phyloP scores from a whole-genome alignment of 1,139 yeast genomes.

The Magnusiomyces magnusii region DNA sequence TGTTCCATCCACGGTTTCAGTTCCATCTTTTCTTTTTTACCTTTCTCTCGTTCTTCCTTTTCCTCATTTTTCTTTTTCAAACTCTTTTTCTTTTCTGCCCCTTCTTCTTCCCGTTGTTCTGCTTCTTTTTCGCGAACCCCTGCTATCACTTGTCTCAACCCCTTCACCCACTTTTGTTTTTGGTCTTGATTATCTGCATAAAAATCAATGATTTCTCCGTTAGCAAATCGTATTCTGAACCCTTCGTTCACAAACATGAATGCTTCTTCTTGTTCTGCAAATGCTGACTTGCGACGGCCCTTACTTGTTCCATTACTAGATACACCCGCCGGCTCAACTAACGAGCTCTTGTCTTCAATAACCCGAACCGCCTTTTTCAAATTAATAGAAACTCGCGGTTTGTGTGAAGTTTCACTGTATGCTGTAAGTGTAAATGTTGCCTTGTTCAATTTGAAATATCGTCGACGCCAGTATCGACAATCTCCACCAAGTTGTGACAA shows the following conservation, averaged over 20 bases:
- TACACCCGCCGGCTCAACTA: conserved; percentile 24
- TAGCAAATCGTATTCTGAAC: conserved; percentile 54
- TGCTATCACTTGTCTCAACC: conserved; percentile 21
- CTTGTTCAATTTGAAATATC: conserved; percentile 55
- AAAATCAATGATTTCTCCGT: conserved; percentile 63
- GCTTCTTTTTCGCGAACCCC: conserved; percentile 1
- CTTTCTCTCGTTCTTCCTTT: conserved; percentile 9
- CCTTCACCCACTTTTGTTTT: conserved; percentile 44
- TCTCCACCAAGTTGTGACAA: conserved; percentile 76
- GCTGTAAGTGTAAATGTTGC: conserved; percentile 48
- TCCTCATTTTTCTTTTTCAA: conserved; percentile 13
- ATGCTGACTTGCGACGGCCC: conserved; percentile 27
- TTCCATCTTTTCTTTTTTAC: conserved; percentile 25
- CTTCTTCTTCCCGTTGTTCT: conserved; percentile 3
- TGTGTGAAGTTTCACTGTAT: conserved; percentile 52
- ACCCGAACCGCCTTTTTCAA: conserved; percentile 51
- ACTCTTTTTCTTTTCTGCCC: conserved; percentile 14
- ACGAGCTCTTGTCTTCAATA: conserved; percentile 22
- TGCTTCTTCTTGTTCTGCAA: conserved; percentile 28
- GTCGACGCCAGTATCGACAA: conserved; percentile 53
- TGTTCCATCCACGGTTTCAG: conserved; percentile 31
- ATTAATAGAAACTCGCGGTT: conserved; percentile 64
- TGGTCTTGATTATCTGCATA: conserved; percentile 52
- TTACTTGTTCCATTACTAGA: conserved; percentile 21
- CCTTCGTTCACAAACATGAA: conserved; percentile 25